These are phyloP conservation scores for Ophiostoma australiae DNA, from an alignment of 2,329 filamentous ascomycete genomes.

Conservation along the genomic window DNA sequence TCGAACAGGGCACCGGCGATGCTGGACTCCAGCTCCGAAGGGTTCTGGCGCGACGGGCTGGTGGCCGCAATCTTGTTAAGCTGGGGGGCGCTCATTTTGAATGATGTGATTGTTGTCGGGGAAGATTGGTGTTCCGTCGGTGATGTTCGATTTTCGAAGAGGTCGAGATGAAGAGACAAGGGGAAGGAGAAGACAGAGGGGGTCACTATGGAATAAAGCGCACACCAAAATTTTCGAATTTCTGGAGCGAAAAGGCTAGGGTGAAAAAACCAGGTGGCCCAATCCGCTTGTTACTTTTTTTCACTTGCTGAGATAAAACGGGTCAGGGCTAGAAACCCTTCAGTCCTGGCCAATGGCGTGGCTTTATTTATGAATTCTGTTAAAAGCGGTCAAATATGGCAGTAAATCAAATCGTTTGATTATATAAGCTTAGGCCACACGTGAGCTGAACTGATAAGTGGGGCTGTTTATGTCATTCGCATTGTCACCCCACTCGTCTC, in stretches of 20 bases:
- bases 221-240: slow-evolving; percentile 7
- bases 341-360: background rate
- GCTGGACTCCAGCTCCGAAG: slow-evolving; percentile 94
- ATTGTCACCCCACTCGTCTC: no score
- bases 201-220: slow-evolving; percentile 4
- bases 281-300: slow-evolving; percentile 15
- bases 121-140: slow-evolving; percentile 4
- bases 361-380: background rate
- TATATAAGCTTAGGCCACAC: background rate
- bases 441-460: background rate
- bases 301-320: background rate
- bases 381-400: background rate
- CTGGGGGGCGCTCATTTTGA: slow-evolving; percentile 57
- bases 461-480: background rate
- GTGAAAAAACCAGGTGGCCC: slow-evolving; percentile 21
- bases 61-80: slow-evolving; percentile 97
- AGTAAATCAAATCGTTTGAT: background rate
- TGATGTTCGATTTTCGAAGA: slow-evolving; percentile 9
- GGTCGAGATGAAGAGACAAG: slow-evolving; percentile 9
- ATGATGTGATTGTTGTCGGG: slow-evolving; percentile 18
- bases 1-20: slow-evolving; percentile 97
- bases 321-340: slow-evolving; percentile 10
- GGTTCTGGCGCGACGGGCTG: slow-evolving; percentile 92
- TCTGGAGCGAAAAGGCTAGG: slow-evolving; percentile 16
- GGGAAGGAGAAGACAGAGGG: slow-evolving; percentile 10